Conservation (phyloP, 129 eudicot genomes). For the Sambucus nigra region DNA sequence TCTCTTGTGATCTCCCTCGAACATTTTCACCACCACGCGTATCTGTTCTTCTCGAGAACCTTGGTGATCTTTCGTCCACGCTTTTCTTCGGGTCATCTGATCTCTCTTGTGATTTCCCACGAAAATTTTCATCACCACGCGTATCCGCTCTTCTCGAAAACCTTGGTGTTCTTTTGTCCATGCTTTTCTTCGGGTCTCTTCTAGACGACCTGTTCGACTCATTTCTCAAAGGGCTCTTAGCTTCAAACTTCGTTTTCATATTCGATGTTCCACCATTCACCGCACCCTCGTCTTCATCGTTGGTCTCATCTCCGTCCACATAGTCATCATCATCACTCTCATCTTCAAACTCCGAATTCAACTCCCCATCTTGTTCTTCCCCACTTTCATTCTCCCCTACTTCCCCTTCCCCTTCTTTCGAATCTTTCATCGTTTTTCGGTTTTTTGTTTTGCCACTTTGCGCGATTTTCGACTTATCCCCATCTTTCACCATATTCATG, state of each 20-base stretch:
- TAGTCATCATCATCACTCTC: slow-evolving; percentile 19
- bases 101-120: slow-evolving; percentile 12
- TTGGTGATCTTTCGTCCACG: slow-evolving; percentile 10
- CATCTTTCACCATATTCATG: slow-evolving; percentile 50
- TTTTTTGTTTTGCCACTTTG: slow-evolving; percentile 8
- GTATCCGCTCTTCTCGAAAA: slow-evolving; percentile 15
- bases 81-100: slow-evolving; percentile 16
- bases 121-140: slow-evolving; percentile 11
- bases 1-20: slow-evolving; percentile 10
- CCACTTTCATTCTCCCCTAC: slow-evolving; percentile 20
- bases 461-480: slow-evolving; percentile 23
- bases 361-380: slow-evolving; percentile 29
- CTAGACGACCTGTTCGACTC: slow-evolving; percentile 18
- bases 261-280: slow-evolving; percentile 13
- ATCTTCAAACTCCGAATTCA: slow-evolving; percentile 26
- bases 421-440: slow-evolving; percentile 16
- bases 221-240: slow-evolving; percentile 10
- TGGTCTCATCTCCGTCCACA: slow-evolving; percentile 11
- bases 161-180: slow-evolving; percentile 10
- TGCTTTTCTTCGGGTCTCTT: slow-evolving; percentile 19
- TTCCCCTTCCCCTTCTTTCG: slow-evolving; percentile 28
- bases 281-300: slow-evolving; percentile 8
- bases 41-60: slow-evolving; percentile 14
- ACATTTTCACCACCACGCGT: slow-evolving; percentile 9
- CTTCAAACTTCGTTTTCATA: slow-evolving; percentile 7